phyloP scores from a whole-genome alignment of 306 rosid genomes.

The Bauhinia variegata region DNA sequence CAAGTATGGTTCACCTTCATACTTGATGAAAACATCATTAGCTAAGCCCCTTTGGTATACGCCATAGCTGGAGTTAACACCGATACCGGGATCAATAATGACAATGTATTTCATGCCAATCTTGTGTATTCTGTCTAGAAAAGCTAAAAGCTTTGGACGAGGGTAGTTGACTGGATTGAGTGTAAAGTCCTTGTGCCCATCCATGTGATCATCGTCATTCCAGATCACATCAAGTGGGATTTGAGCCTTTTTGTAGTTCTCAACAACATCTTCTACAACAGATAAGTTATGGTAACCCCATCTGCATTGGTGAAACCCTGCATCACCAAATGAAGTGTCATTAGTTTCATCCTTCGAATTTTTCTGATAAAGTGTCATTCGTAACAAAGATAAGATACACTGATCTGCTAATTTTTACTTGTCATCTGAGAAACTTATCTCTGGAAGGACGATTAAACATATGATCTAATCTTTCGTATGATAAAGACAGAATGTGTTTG shows the following conservation, averaged over 20 bases:
- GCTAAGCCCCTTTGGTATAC: slow-evolving; percentile 77
- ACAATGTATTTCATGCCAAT: slow-evolving; percentile 92
- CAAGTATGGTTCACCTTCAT: slow-evolving; percentile 78
- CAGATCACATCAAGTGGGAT: slow-evolving; percentile 96
- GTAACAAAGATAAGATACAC: too few relatives aligned
- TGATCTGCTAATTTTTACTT: too few relatives aligned
- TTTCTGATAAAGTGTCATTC: too few relatives aligned
- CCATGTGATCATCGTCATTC: slow-evolving; percentile 99
- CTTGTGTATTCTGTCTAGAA: slow-evolving; percentile 77
- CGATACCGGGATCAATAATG: slow-evolving; percentile 88
- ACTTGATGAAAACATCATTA: slow-evolving; percentile 86
- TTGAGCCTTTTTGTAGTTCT: slow-evolving; percentile 75
- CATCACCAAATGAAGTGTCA: slow-evolving; percentile 25
- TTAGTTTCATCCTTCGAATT: slow-evolving; percentile 13
- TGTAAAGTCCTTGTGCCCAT: slow-evolving; percentile 82
- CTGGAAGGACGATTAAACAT: background rate
- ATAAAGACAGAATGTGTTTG: slow-evolving; percentile 34
- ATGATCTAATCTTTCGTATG: slow-evolving; percentile 11
- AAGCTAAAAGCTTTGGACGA: slow-evolving; percentile 79
- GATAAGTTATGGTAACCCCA: slow-evolving; percentile 99
- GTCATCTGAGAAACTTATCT: too few relatives aligned
- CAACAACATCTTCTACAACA: slow-evolving; percentile 93
- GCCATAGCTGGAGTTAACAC: slow-evolving; percentile 72
- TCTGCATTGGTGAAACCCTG: slow-evolving; percentile 98
- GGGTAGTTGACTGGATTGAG: slow-evolving; percentile 70